Base-by-base conservation (phyloP, 768 basidiomycete species). In the Termitomyces sp. region DNA sequence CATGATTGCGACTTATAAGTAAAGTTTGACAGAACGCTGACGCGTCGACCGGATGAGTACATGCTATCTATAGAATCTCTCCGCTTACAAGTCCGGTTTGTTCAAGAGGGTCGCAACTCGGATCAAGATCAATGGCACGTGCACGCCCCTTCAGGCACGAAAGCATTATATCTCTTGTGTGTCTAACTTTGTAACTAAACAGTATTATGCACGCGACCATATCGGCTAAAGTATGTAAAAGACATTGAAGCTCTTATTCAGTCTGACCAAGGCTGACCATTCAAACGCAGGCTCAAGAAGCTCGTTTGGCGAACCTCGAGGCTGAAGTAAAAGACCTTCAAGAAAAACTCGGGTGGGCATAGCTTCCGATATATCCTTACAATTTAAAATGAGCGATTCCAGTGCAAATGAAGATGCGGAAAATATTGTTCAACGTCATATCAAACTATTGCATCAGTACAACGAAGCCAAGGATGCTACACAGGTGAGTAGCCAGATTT, bases 381-480 rank as follows among this genome's bases (percentile, higher is more conserved):
- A 21, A 9, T 19, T 15, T 5, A 28, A 46, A 26, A 0, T 10
- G n/a, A 55, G 31, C 8, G 19, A 28, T 45, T 53, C n/a, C 50
- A 70, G 70, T 30, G 62, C 60, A 28, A 40, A 58, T 35, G 58
- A 62, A 48, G 63, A 70, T 54, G 67, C 71, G 9, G 67, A 69
- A 35, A 61, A 57, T 40, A 70, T 67, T 43, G 67, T 87, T 23
- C 82, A 84, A 58, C 71, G 74, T 14, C 87, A 91, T 62, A 91
- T 91, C 67, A 80, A 79, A 61, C 73, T 89, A 3, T 72, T 91
- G 37, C 90, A 91, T 67, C 74, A 72, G 38, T 92, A 91, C 59
- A 91, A 91, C 58, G 90, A 91, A 67, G 81, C 87, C 9, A 91
- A 91, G 65, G 90, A 92, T 66, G 90, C 89, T 4, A 78, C 87